phyloP scores from a whole-genome alignment of 2,329 filamentous ascomycete genomes.

The Phaeophleospora eucalypticola region DNA sequence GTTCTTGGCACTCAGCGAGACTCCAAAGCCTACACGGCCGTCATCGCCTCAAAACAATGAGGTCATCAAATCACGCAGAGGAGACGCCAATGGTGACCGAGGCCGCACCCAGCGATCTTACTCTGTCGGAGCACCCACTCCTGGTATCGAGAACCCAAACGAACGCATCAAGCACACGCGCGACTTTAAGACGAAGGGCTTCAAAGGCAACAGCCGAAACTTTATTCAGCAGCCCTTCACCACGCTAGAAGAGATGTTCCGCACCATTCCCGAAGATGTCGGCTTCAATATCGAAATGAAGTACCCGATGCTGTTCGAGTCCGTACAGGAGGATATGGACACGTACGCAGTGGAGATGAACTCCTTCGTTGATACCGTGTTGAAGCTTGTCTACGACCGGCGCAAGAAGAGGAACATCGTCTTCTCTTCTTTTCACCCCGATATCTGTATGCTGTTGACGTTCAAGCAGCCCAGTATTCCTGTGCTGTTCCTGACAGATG shows the following conservation, averaged over 20 bases:
- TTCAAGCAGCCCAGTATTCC: conserved; percentile 98
- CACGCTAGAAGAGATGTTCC: conserved; percentile 89
- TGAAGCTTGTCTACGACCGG: conserved; percentile 84
- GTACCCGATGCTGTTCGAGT: conserved; percentile 96
- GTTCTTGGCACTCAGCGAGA: conserved; percentile 57
- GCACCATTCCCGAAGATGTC: conserved; percentile 71
- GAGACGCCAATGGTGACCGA: conserved; percentile 15
- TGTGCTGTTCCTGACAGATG: conserved; percentile 89
- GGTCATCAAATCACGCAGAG: conserved; percentile 6
- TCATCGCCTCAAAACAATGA: conserved; percentile 13
- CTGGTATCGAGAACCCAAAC: conserved; percentile 35
- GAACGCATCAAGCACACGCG: conserved; percentile 97
- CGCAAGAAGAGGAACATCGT: conserved; percentile 83
- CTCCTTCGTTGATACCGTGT: conserved; percentile 89
- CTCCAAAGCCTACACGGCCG: conserved; percentile 17
- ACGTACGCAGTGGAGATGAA: conserved; percentile 94
- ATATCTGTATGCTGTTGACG: conserved; percentile 87
- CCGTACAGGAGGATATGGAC: conserved; percentile 93
- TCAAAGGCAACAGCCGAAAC: conserved; percentile 90
- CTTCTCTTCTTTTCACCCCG: conserved; percentile 95
- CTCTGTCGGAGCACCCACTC: conserved; percentile 51
- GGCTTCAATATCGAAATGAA: conserved; percentile 99
- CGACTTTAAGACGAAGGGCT: conserved; percentile 91
- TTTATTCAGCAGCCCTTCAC: conserved; percentile 96
- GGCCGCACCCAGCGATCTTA: conserved; percentile 48